Base-by-base conservation (phyloP, 306 rosid genomes). In the Medicago arabica region DNA sequence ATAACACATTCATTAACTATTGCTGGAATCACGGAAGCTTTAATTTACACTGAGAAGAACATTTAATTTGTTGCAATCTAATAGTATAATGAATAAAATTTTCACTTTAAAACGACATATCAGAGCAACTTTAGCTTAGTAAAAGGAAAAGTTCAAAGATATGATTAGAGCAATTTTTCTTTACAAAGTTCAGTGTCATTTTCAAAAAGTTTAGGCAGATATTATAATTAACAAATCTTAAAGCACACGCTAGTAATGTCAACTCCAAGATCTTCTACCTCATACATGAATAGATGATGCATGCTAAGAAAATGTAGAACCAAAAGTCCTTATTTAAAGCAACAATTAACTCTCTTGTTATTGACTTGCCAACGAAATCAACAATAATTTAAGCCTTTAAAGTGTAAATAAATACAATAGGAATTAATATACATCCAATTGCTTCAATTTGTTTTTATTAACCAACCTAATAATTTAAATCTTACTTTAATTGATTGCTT, bases 91-190 rank as follows among this genome's bases (percentile, higher is more conserved):
- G 69, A 75, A 78, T 78, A 68, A 19, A 41, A 57, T 54, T 64
- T 46, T 60, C 67, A 58, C 69, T 69, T 78, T 74, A 65, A 59
- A 79, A 70, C 16, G 72, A 79, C 78, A 64, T 12, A 75, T 46
- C 40, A 75, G 1, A 51, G 71, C 66, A 51, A n/a, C 47, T 77
- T 72, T 75, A 69, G 72, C 79, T 72, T 59, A 61, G 8, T 44
- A 79, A 23, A 50, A 34, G 41, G 11, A 62, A 55, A 77, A 51
- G 15, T 53, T 50, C 59, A 23, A 61, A 72, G 59, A 55, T 18
- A 57, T 8, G 74, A 6, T 18, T 6, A 25, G 40, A 53, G 67
- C 46, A 9, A 63, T 15, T 72, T 77, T 66, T 72, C 47, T 51
- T 51, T 61, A 23, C 57, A 28, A 46, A 81, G 14, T 55, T 69